phyloP scores from a whole-genome alignment of 73 alveolate genomes.

The Tetrahymena thermophila region DNA sequence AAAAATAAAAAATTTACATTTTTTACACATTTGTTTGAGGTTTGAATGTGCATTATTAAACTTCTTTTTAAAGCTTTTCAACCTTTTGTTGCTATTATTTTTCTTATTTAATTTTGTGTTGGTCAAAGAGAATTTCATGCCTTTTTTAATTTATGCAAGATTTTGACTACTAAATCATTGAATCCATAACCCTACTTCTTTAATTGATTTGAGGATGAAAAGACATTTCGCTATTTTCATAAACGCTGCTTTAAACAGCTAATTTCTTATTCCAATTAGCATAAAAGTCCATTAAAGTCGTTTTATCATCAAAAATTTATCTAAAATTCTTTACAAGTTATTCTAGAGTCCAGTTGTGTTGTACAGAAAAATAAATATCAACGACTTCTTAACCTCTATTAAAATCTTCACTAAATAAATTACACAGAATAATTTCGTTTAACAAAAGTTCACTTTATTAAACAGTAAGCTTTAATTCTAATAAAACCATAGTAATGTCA shows the following conservation, averaged over 20 bases:
- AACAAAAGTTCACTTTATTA: neutral
- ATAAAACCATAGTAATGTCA: neutral
- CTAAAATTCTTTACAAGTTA: neutral
- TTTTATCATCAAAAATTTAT: neutral
- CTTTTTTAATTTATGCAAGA: neutral
- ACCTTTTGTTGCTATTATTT: neutral
- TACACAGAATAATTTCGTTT: neutral
- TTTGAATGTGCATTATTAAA: neutral
- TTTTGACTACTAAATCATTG: neutral
- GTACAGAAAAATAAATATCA: neutral
- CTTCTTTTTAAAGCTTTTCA: neutral
- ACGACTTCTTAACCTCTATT: neutral
- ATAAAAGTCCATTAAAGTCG: neutral
- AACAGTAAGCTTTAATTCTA: neutral
- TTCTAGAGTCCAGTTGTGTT: neutral
- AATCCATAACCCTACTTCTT: neutral
- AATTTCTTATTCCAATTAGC: neutral
- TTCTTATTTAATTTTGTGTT: neutral
- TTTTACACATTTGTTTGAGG: neutral
- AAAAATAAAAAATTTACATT: neutral
- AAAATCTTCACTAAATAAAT: neutral
- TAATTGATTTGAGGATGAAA: neutral
- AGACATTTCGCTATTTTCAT: neutral
- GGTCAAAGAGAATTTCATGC: neutral
- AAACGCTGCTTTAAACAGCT: neutral